Evolutionary conservation across 495 filamentous ascomycete species (phyloP).

Genomic region (Annulohypoxylon bovei): DNA sequence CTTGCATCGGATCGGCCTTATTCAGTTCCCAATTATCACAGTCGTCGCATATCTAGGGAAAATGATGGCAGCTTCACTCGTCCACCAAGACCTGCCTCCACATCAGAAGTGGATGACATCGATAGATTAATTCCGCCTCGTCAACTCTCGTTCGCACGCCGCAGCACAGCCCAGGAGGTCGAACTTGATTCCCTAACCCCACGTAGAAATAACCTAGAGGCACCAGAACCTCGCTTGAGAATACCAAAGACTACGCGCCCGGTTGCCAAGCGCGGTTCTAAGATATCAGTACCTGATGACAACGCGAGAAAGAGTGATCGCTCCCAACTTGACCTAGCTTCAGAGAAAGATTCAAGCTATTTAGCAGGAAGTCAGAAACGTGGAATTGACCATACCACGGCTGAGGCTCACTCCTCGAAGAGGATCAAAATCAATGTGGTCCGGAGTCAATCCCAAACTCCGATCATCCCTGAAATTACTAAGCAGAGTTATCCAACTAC

Average conservation of each 20-base stretch:
- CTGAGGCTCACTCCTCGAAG: slow-evolving; percentile 6
- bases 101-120: slow-evolving; percentile 11
- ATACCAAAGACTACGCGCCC: neutral
- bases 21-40: slow-evolving; percentile 25
- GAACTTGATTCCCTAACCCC: neutral
- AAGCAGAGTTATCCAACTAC: neutral
- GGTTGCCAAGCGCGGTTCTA: slow-evolving; percentile 32
- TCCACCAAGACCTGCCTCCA: slow-evolving; percentile 27
- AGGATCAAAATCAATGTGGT: slow-evolving; percentile 25
- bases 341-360: neutral
- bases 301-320: neutral
- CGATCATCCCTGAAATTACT: neutral
- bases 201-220: neutral
- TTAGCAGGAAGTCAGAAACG: slow-evolving; percentile 10
- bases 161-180: neutral
- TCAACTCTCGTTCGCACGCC: neutral
- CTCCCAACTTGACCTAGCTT: neutral
- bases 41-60: neutral
- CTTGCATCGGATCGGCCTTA: slow-evolving; percentile 18
- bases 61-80: neutral
- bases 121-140: neutral
- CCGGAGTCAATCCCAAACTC: slow-evolving; percentile 1
- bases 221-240: neutral
- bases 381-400: neutral
- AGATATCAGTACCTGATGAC: neutral